Percentiles rank a stretch among this genome's conserved stretches.
These are phyloP conservation scores for Teratosphaeria viscida DNA, from an alignment of 2,329 filamentous ascomycete genomes.

Conservation along the genomic window DNA sequence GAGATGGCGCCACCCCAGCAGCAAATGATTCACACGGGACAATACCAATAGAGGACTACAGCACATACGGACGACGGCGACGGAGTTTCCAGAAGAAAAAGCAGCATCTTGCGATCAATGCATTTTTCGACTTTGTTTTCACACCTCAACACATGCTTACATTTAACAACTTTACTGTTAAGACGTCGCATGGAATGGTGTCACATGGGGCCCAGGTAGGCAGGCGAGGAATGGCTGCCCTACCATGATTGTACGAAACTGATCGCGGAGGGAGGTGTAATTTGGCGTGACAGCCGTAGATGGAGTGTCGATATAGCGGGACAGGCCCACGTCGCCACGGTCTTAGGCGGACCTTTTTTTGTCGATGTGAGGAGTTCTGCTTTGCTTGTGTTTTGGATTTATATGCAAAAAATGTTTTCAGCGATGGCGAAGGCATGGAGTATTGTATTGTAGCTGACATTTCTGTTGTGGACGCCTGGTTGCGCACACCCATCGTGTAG, in stretches of 20 bases:
- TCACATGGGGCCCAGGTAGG: neutral
- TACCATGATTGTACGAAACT: neutral
- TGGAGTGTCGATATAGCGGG: neutral
- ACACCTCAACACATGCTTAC: neutral
- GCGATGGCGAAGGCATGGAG: neutral
- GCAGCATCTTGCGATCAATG: neutral
- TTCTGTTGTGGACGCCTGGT: neutral
- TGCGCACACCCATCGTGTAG: neutral
- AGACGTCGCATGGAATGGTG: neutral
- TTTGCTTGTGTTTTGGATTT: neutral
- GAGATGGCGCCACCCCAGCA: slow-evolving; percentile 33
- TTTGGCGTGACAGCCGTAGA: neutral
- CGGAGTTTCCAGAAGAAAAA: neutral
- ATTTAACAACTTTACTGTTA: too few species aligned
- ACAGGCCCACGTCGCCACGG: neutral
- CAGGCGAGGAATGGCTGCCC: neutral
- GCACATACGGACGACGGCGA: neutral
- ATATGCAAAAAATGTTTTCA: neutral
- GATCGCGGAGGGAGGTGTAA: neutral
- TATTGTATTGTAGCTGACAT: neutral
- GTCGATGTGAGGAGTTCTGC: neutral
- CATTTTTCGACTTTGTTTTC: neutral
- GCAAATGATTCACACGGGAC: slow-evolving; percentile 34
- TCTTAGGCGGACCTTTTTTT: neutral
- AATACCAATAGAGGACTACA: slow-evolving; percentile 25